Base-by-base conservation (phyloP, 2,329 filamentous ascomycete genomes). In the Aureobasidium melanogenum region DNA sequence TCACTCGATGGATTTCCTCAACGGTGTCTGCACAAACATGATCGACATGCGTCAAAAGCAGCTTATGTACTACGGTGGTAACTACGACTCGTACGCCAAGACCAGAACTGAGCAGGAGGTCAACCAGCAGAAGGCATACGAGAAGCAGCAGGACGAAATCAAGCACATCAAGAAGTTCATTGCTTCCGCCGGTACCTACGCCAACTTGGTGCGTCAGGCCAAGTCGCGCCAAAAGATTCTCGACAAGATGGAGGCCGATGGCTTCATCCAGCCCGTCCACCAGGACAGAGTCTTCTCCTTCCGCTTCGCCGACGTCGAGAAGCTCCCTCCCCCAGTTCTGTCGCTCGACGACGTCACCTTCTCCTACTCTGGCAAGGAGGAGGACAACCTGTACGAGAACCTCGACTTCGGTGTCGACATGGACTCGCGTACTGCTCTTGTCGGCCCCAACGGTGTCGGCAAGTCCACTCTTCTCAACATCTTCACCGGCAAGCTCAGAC, bases 91-190 rank as follows among this genome's bases (percentile, higher is more conserved):
- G 47, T 80, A 99, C 82, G 80, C 86, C 79, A 99, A 97, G 89
- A 97, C 93, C 57, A 86, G 93, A 65, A 79, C 84, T 60, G 94
- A 99, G 79, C 88, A 97, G 77, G 94, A 99, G 79, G 87, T 87
- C 76, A 99, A 99, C 82, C 94, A 99, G 82, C 91, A 89, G 85
- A 99, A 97, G 84, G 94, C 94, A 66, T 99, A 99, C 82, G 83
- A 89, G 76, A 99, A 99, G 84, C 94, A 99, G 77, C 94, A 99
- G 75, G 94, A 99, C 65, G 94, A 99, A 82, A 99, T 99, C 76
- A 84, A 86, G 69, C 95, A 99, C 82, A 99, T 99, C 84, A 97
- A 99, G 84, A 97, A 97, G 80, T 99, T 99, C 83, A 99, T 99
- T 75, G 94, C 95, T 72, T 97, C 93, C 64, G 94, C 94, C 62